These are phyloP conservation scores for Rugonectria rugulosa DNA, from an alignment of 2,329 filamentous ascomycete genomes.

Conservation along the genomic window DNA sequence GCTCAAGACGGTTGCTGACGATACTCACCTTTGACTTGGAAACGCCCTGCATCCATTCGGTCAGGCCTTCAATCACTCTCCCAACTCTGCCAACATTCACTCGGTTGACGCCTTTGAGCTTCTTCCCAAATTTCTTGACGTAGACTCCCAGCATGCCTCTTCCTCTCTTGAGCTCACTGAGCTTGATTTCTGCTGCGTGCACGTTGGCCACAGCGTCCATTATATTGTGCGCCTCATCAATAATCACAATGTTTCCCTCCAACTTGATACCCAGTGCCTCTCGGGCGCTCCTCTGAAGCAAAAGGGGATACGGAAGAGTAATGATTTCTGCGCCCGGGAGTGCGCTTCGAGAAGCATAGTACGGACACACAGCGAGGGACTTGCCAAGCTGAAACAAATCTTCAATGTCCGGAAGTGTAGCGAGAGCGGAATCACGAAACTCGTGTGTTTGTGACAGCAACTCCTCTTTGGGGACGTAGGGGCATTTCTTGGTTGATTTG, in stretches of 20 bases:
- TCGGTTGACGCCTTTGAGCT: slow-evolving; percentile 87
- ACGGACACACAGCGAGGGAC: slow-evolving; percentile 84
- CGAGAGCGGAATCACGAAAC: slow-evolving; percentile 85
- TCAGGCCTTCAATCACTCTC: slow-evolving; percentile 81
- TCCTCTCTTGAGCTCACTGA: slow-evolving; percentile 76
- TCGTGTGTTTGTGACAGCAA: slow-evolving; percentile 74
- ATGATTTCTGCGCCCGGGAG: slow-evolving; percentile 89
- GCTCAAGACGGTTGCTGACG: not conserved
- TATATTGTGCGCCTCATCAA: slow-evolving; percentile 97
- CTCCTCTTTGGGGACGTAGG: slow-evolving; percentile 80
- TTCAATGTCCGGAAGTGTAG: slow-evolving; percentile 91
- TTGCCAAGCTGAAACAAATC: slow-evolving; percentile 83
- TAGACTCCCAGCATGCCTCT: slow-evolving; percentile 82
- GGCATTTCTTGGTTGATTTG: slow-evolving; percentile 66
- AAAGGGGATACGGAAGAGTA: slow-evolving; percentile 88
- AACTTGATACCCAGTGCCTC: slow-evolving; percentile 88
- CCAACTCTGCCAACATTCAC: slow-evolving; percentile 90
- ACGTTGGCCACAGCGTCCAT: slow-evolving; percentile 94
- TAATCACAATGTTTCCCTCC: slow-evolving; percentile 88
- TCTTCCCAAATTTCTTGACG: slow-evolving; percentile 85
- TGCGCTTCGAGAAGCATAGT: slow-evolving; percentile 90
- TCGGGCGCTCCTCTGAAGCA: slow-evolving; percentile 85
- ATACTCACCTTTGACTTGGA: slow-evolving; percentile 56
- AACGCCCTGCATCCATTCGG: slow-evolving; percentile 69
- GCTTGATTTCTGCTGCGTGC: slow-evolving; percentile 78